Evolutionary conservation across 371 early-diverging fungal genomes (phyloP).

Genomic region (Choanephora cucurbitarum): DNA sequence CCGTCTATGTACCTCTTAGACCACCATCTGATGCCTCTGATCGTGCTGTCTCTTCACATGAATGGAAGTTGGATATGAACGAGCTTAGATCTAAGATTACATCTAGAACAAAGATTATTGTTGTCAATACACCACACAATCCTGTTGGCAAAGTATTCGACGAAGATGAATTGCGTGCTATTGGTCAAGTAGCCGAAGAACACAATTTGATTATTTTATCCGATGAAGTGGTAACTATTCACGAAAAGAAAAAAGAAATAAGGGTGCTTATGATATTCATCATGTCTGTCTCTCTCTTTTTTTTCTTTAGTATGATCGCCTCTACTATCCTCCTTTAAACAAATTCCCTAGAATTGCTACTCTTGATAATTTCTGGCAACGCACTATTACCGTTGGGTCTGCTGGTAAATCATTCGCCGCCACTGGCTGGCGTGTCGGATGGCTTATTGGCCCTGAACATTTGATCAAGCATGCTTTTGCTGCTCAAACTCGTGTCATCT

Average conservation of each 20-base stretch:
- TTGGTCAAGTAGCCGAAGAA: constrained; percentile 79
- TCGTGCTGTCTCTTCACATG: constrained; percentile 58
- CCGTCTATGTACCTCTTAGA: constrained; percentile 83
- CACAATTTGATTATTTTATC: constrained; percentile 87
- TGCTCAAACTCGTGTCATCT: constrained; percentile 90
- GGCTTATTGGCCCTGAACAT: constrained; percentile 83
- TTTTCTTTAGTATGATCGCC: constrained; percentile 78
- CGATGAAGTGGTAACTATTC: constrained; percentile 90
- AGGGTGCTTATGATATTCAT: no score
- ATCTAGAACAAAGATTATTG: constrained; percentile 81
- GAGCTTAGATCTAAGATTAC: constrained; percentile 83
- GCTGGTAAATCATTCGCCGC: constrained; percentile 94
- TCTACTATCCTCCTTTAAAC: constrained; percentile 71
- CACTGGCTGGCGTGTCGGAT: constrained; percentile 97
- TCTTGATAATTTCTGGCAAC: constrained; percentile 84
- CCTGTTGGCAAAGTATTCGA: constrained; percentile 90
- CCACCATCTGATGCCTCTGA: constrained; percentile 51
- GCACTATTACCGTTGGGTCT: constrained; percentile 93
- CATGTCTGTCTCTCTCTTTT: background rate
- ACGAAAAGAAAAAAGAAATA: background rate
- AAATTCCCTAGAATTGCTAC: constrained; percentile 80
- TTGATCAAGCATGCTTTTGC: constrained; percentile 78
- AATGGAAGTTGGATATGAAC: constrained; percentile 86
- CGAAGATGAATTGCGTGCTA: constrained; percentile 75
- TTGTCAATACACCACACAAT: constrained; percentile 96